Evolutionary conservation across 129 eudicot species (phyloP), one percentile per base, ranked within the genome.

Genomic region (Erigeron canadensis): DNA sequence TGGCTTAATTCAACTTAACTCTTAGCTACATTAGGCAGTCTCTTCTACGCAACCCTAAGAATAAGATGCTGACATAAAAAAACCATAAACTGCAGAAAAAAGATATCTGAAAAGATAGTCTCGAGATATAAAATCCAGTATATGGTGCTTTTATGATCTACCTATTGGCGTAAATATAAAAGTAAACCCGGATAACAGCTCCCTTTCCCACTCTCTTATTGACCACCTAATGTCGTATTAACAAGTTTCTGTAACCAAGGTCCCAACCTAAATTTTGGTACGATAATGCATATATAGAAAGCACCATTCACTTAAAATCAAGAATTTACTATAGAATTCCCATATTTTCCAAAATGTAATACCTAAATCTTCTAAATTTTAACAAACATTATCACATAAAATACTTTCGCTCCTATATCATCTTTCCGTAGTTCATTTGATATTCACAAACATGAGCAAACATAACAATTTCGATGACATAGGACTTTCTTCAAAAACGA

Each of bases 61-160:
- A 59, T 10, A 59, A 22, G 65, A 28, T 28, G 11, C 10, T 17
- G 65, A 28, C 40, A 59, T 23, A 11, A 28, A 59, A 12, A 2
- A 59, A 59, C 10, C 11, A 7, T 59, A 16, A 59, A 40, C 10
- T 59, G 65, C 28, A 18, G 43, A 3, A 6, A 59, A 23, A 22
- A 23, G 3, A 59, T 6, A 34, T 10, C n/a, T 58, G 8, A 28
- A 15, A 21, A 58, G 40, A 15, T 22, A 39, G 12, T 58, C 64
- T 6, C 6, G 23, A 58, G 34, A 28, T 28, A 28, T 28, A 28
- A 28, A 28, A 28, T 28, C 34, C 34, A 28, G 34, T 23, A 67
- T 38, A 17, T n/a, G 42, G 34, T 71, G 76, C n/a, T 43, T 71
- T 21, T 57, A 71, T 15, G 58, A 56, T 71, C 75, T 28, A 57